Evolutionary conservation across 352 stramenopile species (phyloP).

Genomic region (Pythium plurisporium): DNA sequence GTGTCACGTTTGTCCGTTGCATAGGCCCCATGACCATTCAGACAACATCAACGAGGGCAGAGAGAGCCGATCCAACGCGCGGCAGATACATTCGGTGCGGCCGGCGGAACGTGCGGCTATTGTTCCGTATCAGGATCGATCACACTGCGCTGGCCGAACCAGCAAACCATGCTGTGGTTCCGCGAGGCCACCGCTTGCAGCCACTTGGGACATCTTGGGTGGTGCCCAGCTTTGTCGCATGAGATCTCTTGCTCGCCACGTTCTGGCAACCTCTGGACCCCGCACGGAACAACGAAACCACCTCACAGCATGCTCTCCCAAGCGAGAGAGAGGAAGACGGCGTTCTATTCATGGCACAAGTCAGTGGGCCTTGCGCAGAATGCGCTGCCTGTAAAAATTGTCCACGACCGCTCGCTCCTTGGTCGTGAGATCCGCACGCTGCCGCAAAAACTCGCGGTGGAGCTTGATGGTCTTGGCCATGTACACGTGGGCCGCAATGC

Average conservation of each 20-base stretch:
- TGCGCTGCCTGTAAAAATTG: conserved; percentile 80
- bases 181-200: too few species aligned
- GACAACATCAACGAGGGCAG: not conserved
- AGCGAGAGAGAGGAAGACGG: not conserved
- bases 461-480: conserved; percentile 60
- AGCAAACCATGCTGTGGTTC: too few species aligned
- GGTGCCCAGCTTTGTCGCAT: too few species aligned
- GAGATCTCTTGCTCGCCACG: not conserved
- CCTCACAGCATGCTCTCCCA: too few species aligned
- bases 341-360: not conserved
- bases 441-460: conserved; percentile 46
- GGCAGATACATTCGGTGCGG: conserved; percentile 1
- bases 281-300: not conserved
- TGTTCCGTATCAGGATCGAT: not conserved
- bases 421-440: conserved; percentile 19
- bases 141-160: too few species aligned
- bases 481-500: conserved; percentile 58
- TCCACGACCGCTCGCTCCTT: conserved; percentile 39
- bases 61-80: too few species aligned
- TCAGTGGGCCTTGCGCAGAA: conserved; percentile 57
- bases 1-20: too few species aligned
- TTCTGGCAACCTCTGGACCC: not conserved
- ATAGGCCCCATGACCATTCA: too few species aligned
- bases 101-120: not conserved
- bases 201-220: too few species aligned